Evolutionary conservation across 2,329 filamentous ascomycete genomes (phyloP), one percentile per base, ranked within the genome.

Genomic region (Grosmannia serpens): DNA sequence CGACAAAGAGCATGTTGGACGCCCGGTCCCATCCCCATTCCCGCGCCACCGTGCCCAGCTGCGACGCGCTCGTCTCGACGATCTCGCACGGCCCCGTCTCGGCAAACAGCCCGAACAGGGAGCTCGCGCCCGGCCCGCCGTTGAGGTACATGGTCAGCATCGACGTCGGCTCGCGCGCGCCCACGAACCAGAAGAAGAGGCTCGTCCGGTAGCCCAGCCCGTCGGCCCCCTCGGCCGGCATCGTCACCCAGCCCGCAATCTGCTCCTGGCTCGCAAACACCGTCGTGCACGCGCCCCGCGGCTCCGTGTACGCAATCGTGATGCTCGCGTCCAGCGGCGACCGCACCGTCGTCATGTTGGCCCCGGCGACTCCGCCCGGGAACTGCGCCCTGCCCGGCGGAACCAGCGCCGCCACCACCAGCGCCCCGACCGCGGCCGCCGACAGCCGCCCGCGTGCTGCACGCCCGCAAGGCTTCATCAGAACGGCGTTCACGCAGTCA

Each of bases 221-320:
- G 13, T 20, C 13, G 35, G 13, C 35, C 15, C 9, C 27, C 15
- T 73, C 70, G 51, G 76, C 83, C 6, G 83, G 82, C 6, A 88
- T 70, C 57, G 72, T 77, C 58, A 89, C 81, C 78, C 87, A 88
- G 65, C 86, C 86, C 4, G 84, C 82, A 66, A 85, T 87, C 68
- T 89, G 86, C 68, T 84, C 79, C 69, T 89, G 86, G 1, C 74
- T 75, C 51, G 75, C 67, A 65, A 87, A 87, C 9, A 80, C 81
- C 1, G 86, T 88, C 53, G 74, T 78, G 69, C 87, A 89, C 15
- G 79, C 84, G 52, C 80, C 82, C 9, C 74, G 69, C 5, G 80
- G 77, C 41, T 77, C 73, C 66, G 86, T 88, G 75, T 86, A 90
- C 58, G 81, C 80, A 67, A 89, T 81, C 60, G 80, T 84, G 66